These are phyloP conservation scores for Sphaerostilbella broomeana DNA, from an alignment of 2,329 filamentous ascomycete species.

Conservation along the genomic window DNA sequence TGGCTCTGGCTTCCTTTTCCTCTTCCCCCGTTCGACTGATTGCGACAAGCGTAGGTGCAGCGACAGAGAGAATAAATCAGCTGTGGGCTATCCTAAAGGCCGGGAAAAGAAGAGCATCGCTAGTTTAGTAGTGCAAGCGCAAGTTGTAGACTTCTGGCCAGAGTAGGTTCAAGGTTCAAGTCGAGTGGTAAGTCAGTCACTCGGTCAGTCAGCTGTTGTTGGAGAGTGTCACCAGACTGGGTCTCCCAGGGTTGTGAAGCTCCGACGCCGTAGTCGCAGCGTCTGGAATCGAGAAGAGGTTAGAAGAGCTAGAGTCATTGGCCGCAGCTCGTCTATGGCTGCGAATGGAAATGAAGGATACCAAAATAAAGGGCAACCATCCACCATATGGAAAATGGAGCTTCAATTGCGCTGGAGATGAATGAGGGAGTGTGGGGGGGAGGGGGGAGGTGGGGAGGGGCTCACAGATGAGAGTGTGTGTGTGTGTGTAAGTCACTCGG, in stretches of 20 bases:
- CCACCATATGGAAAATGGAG: too few relatives aligned
- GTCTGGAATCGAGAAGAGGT: conserved; percentile 6
- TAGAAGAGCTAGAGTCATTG: background rate
- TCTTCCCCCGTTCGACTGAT: background rate
- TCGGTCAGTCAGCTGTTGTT: too few relatives aligned
- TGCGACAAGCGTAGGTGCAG: conserved; percentile 3
- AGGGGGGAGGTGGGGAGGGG: too few relatives aligned
- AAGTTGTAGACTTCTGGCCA: too few relatives aligned
- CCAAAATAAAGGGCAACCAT: too few relatives aligned
- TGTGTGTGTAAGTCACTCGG: too few relatives aligned
- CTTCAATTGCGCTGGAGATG: background rate
- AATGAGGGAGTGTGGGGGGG: background rate
- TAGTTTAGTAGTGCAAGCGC: too few relatives aligned
- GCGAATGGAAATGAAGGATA: too few relatives aligned
- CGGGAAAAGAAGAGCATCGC: conserved; percentile 8
- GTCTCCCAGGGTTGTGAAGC: background rate
- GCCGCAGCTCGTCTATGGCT: too few relatives aligned
- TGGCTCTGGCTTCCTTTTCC: background rate
- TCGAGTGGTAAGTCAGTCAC: conserved; percentile 2
- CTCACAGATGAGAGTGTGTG: too few relatives aligned
- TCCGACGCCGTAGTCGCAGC: background rate
- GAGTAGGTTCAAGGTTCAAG: background rate
- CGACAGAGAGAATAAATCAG: conserved; percentile 9
- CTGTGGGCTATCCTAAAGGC: conserved; percentile 6
- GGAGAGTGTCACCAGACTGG: conserved; percentile 9